Conservation (phyloP, 2,329 filamentous ascomycete species). For the Epichloe sp. region DNA sequence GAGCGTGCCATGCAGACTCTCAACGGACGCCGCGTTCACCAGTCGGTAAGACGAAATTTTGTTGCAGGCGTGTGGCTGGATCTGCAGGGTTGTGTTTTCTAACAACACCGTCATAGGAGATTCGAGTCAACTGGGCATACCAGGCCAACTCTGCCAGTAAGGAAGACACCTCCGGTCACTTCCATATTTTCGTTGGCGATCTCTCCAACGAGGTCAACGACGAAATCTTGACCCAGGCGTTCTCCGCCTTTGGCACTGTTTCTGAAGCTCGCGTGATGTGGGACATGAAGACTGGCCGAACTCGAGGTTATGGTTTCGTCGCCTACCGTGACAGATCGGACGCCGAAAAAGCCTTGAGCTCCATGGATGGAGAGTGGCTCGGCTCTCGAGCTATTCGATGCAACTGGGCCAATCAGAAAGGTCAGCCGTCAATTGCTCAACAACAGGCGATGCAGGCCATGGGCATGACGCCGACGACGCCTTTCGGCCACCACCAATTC, state of each 20-base stretch:
- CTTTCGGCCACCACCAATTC: conserved; percentile 95
- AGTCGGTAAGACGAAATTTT: conserved; percentile 50
- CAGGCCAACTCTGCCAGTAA: conserved; percentile 91
- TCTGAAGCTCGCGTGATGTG: conserved; percentile 99
- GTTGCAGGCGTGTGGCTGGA: background rate
- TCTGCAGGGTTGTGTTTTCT: conserved; percentile 2
- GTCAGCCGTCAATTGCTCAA: conserved; percentile 96
- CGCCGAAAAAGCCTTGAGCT: conserved; percentile 88
- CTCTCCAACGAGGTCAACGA: conserved; percentile 98
- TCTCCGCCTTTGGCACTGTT: conserved; percentile 88
- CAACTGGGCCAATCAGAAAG: conserved; percentile 99
- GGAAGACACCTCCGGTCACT: conserved; percentile 95
- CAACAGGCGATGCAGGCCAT: conserved; percentile 94
- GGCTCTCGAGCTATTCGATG: conserved; percentile 95
- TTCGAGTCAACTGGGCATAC: conserved; percentile 98
- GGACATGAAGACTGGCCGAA: conserved; percentile 99
- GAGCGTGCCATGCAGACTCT: conserved; percentile 95
- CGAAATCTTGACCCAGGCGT: conserved; percentile 83
- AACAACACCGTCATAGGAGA: conserved; percentile 51
- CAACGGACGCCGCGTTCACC: conserved; percentile 89
- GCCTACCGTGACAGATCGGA: conserved; percentile 90
- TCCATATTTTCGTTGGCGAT: conserved; percentile 98
- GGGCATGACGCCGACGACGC: conserved; percentile 95
- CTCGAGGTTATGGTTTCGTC: conserved; percentile 94
- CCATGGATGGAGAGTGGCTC: conserved; percentile 99